A percentile compares a stretch with the other conserved stretches of the same genome.
Evolutionary conservation across 495 filamentous ascomycete genomes (phyloP).

Genomic region (Penicillium goetzii): DNA sequence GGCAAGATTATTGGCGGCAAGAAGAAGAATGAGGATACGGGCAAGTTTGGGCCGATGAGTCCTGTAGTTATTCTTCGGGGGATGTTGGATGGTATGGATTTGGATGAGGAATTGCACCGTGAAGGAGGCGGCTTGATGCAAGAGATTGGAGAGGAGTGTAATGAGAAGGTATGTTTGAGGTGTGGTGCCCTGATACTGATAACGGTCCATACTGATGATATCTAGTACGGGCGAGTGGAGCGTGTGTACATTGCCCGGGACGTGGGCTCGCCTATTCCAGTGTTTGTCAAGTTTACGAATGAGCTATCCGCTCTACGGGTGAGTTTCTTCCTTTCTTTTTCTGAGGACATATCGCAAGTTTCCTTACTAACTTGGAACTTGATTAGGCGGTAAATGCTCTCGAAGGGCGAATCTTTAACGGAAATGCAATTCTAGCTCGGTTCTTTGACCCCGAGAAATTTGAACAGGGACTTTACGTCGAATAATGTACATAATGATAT

Average conservation of each 20-base stretch:
- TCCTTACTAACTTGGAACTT: conserved; percentile 3
- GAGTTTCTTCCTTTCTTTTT: conserved; percentile 36
- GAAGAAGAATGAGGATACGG: conserved; percentile 53
- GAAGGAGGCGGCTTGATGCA: conserved; percentile 75
- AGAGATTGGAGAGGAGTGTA: conserved; percentile 93
- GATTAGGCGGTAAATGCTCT: conserved; percentile 82
- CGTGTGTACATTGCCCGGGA: conserved; percentile 71
- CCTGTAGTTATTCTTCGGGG: conserved; percentile 76
- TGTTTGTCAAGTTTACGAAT: conserved; percentile 91
- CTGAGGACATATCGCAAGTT: neutral
- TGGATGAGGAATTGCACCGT: conserved; percentile 65
- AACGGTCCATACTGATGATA: conserved; percentile 8
- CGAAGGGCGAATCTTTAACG: conserved; percentile 82
- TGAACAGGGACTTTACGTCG: conserved; percentile 68
- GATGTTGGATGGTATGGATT: conserved; percentile 82
- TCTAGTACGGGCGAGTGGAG: conserved; percentile 82
- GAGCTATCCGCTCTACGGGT: conserved; percentile 80
- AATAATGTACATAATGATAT: conserved; percentile 24
- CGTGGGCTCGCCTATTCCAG: conserved; percentile 56
- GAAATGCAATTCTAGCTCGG: conserved; percentile 74
- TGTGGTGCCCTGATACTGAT: conserved; percentile 11
- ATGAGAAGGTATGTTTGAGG: conserved; percentile 62
- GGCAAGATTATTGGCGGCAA: conserved; percentile 79
- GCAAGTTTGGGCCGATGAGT: conserved; percentile 74
- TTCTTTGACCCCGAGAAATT: conserved; percentile 85